These are phyloP conservation scores for Conoideocrella luteorostrata DNA, from an alignment of 2,329 filamentous ascomycete genomes.

Conservation along the genomic window DNA sequence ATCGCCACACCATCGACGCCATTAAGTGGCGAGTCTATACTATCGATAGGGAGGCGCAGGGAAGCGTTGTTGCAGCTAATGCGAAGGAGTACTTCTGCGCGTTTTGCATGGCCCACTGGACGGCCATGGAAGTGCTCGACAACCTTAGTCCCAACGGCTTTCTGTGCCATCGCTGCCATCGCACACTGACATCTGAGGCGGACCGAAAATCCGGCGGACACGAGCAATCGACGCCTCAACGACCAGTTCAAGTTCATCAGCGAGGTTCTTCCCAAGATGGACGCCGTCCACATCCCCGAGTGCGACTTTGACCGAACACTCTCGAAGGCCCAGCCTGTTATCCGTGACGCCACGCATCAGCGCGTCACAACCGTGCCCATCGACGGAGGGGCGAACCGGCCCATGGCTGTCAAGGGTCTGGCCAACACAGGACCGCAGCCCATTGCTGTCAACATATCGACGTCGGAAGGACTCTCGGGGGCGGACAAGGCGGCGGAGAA, in stretches of 20 bases:
- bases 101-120: slow-evolving; percentile 79
- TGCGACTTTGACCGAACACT: slow-evolving; percentile 67
- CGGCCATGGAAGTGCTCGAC: slow-evolving; percentile 82
- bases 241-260: slow-evolving; percentile 74
- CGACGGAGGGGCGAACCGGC: slow-evolving; percentile 45
- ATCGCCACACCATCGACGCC: slow-evolving; percentile 86
- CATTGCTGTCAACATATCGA: slow-evolving; percentile 65
- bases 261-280: slow-evolving; percentile 68
- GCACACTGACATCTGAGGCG: slow-evolving; percentile 56
- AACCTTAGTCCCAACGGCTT: slow-evolving; percentile 66
- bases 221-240: slow-evolving; percentile 69
- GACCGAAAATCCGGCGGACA: slow-evolving; percentile 64
- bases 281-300: slow-evolving; percentile 64
- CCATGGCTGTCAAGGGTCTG: slow-evolving; percentile 63
- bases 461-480: slow-evolving; percentile 57
- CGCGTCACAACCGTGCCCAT: slow-evolving; percentile 55
- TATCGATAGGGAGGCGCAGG: slow-evolving; percentile 82
- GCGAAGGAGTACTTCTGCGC: slow-evolving; percentile 87
- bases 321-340: slow-evolving; percentile 54
- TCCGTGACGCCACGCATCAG: slow-evolving; percentile 61
- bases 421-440: slow-evolving; percentile 60
- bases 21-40: slow-evolving; percentile 92
- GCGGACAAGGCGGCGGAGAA: slow-evolving; percentile 60
- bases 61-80: slow-evolving; percentile 69
- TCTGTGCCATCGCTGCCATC: slow-evolving; percentile 71